These are phyloP conservation scores for Yamadazyma taylorii DNA, from an alignment of 1,139 yeast species.

Conservation along the genomic window DNA sequence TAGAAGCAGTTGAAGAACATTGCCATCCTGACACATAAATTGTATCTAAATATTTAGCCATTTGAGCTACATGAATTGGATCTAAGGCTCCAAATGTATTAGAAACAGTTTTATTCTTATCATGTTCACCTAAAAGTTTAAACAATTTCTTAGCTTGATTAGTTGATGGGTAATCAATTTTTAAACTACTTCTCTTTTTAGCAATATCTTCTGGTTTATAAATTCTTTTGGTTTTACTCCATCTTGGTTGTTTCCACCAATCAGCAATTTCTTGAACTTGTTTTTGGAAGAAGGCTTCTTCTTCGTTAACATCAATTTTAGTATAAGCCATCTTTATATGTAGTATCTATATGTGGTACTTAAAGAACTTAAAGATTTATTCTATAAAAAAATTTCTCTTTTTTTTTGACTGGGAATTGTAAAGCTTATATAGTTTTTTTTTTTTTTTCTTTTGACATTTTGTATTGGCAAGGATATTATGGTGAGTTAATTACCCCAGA, in stretches of 20 bases:
- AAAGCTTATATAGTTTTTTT: slow-evolving; percentile 10
- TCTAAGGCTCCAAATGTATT: slow-evolving; percentile 96
- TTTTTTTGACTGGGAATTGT: slow-evolving; percentile 2
- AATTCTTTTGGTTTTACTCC: slow-evolving; percentile 85
- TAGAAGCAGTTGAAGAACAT: slow-evolving; percentile 95
- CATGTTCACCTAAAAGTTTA: slow-evolving; percentile 69
- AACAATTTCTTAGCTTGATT: slow-evolving; percentile 81
- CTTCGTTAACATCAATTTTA: slow-evolving; percentile 55
- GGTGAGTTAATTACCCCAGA: background rate
- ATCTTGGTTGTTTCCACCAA: slow-evolving; percentile 95
- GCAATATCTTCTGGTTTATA: slow-evolving; percentile 91
- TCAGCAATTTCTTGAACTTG: slow-evolving; percentile 72
- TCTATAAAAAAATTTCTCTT: too few species aligned
- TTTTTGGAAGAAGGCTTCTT: slow-evolving; percentile 62
- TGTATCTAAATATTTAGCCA: slow-evolving; percentile 93
- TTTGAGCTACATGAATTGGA: slow-evolving; percentile 93
- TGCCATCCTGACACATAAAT: slow-evolving; percentile 98
- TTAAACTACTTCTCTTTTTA: slow-evolving; percentile 77
- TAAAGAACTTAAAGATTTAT: too few species aligned
- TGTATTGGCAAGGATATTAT: too few species aligned
- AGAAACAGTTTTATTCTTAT: slow-evolving; percentile 69
- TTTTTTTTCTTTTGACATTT: too few species aligned
- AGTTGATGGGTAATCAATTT: slow-evolving; percentile 72
- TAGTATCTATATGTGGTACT: too few species aligned
- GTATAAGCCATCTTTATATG: slow-evolving; percentile 48